A percentile compares a stretch with the other conserved stretches of the same genome.
Evolutionary conservation across 768 basidiomycete genomes (phyloP).

Genomic region (Russula olivacea): DNA sequence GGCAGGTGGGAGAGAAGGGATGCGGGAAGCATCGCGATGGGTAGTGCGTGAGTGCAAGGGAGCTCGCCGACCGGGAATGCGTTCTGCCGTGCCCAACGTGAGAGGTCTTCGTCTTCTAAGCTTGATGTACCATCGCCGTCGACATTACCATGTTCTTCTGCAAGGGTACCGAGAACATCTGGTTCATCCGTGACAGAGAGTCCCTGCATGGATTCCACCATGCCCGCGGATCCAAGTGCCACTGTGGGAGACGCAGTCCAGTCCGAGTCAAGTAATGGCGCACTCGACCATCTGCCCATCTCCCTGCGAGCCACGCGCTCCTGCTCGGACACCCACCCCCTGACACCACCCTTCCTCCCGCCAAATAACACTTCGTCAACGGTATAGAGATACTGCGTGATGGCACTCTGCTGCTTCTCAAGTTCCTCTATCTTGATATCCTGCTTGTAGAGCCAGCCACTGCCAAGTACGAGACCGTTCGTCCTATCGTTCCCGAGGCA

Average conservation of each 20-base stretch:
- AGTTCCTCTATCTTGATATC: conserved; percentile 53
- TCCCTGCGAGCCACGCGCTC: conserved; percentile 44
- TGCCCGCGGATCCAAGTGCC: conserved; percentile 41
- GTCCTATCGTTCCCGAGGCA: conserved; percentile 66
- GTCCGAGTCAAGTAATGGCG: conserved; percentile 34
- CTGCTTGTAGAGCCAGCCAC: conserved; percentile 77
- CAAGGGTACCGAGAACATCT: conserved; percentile 45
- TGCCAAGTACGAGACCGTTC: conserved; percentile 71
- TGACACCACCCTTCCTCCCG: conserved; percentile 43
- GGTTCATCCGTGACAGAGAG: conserved; percentile 52
- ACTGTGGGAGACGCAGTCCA: conserved; percentile 15
- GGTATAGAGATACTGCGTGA: conserved; percentile 61
- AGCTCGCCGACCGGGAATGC: conserved; percentile 51
- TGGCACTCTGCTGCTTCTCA: conserved; percentile 49
- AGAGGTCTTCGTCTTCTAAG: conserved; percentile 61
- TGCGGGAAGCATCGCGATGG: conserved; percentile 55
- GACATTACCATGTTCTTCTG: conserved; percentile 35
- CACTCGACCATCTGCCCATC: conserved; percentile 43
- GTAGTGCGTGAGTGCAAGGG: conserved; percentile 56
- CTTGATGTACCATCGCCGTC: conserved; percentile 25
- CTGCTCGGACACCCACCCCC: conserved; percentile 45
- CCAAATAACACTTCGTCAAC: conserved; percentile 78
- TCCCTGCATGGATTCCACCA: conserved; percentile 49
- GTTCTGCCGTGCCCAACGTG: conserved; percentile 60
- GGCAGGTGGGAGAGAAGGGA: conserved; percentile 40